Evolutionary conservation across 129 eudicot species (phyloP).

Genomic region (Pseudognaphalium luteoalbum): DNA sequence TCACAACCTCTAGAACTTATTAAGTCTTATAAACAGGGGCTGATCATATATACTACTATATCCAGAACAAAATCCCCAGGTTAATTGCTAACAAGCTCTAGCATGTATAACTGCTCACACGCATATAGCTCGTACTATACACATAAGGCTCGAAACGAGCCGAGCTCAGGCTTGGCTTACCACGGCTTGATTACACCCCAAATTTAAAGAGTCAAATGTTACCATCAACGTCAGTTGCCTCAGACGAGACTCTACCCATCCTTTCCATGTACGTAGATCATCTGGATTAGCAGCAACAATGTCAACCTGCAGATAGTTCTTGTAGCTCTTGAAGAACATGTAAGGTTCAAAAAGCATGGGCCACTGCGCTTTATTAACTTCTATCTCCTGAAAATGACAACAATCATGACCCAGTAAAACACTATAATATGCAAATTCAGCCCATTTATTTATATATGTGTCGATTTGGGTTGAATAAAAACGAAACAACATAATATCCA

Average conservation of each 20-base stretch:
- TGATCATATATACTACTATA: too few relatives aligned
- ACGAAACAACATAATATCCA: not conserved
- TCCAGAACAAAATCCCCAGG: too few relatives aligned
- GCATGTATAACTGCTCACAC: too few relatives aligned
- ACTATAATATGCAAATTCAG: not conserved
- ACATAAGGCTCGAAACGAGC: too few relatives aligned
- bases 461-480: not conserved
- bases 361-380: constrained; percentile 77
- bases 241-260: constrained; percentile 97
- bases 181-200: too few relatives aligned
- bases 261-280: constrained; percentile 94
- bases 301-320: constrained; percentile 87
- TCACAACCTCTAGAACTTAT: too few relatives aligned
- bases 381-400: constrained; percentile 72
- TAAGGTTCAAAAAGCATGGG: constrained; percentile 72
- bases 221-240: constrained; percentile 96
- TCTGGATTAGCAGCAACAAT: constrained; percentile 68
- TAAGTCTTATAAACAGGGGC: too few relatives aligned
- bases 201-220: constrained; percentile 31
- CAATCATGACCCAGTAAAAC: not conserved
- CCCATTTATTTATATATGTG: not conserved
- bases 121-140: too few relatives aligned
- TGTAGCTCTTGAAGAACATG: constrained; percentile 79
- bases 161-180: too few relatives aligned
- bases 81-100: too few relatives aligned